Evolutionary conservation across 2,329 filamentous ascomycete species (phyloP).

Genomic region (Claviceps africana): DNA sequence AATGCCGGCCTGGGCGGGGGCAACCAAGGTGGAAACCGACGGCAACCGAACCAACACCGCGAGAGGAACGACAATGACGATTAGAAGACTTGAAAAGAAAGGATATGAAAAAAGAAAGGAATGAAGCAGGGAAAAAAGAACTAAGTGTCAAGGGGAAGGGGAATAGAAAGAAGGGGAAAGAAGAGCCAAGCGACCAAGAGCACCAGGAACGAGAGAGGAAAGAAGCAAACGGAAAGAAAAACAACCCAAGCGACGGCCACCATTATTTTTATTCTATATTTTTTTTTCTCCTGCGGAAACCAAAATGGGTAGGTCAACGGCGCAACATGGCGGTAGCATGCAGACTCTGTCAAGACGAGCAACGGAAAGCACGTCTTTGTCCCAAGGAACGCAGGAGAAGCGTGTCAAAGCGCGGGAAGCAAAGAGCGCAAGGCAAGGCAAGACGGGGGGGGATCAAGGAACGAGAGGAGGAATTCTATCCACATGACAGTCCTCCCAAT

Average conservation of each 20-base stretch:
- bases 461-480: too few species aligned
- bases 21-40: slow-evolving; percentile 18
- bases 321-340: background rate
- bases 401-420: too few species aligned
- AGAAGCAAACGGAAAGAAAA: background rate
- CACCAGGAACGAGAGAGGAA: too few species aligned
- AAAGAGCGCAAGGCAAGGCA: too few species aligned
- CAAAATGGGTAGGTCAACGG: background rate
- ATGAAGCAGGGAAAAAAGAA: background rate
- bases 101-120: too few species aligned
- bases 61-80: slow-evolving; percentile 44
- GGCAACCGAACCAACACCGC: slow-evolving; percentile 25
- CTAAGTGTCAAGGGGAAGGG: background rate
- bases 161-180: background rate
- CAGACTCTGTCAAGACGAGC: too few species aligned
- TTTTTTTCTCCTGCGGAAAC: background rate
- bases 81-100: background rate
- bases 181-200: background rate
- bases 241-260: background rate
- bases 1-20: slow-evolving; percentile 23
- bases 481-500: too few species aligned
- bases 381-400: too few species aligned
- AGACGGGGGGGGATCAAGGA: too few species aligned
- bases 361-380: too few species aligned
- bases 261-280: background rate